Base-by-base conservation (phyloP, 176 grass and related monocot species). In the Musa itinerans region DNA sequence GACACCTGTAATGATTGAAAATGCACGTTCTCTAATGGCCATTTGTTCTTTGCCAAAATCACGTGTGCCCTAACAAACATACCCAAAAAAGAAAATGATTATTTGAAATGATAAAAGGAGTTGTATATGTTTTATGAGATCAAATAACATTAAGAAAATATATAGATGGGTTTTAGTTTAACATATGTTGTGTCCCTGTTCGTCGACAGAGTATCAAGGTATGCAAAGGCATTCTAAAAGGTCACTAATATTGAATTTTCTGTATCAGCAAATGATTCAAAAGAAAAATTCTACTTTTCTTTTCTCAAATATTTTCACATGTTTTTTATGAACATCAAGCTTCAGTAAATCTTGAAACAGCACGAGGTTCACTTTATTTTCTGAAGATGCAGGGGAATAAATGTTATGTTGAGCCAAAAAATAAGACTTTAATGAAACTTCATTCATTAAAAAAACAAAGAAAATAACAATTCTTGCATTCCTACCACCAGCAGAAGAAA, bases 11-110 rank as follows among this genome's bases (percentile, higher is more conserved):
- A 99, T 99, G 74, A 89, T 99, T 63, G 95, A 81, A 83, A 99
- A 99, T 29, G 95, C 90, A 26, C 81, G 88, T 77, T 94, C 90
- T 84, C 95, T 89, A 67, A 99, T 92, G 1, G 95, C 83, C 95
- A 99, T 99, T 91, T 99, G 86, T 64, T 99, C 81, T 80, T 90
- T 90, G 29, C 87, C 90, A 65, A 99, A 99, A 90, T 94, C 95
- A 29, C 95, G 90, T 54, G 95, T 99, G 21, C 95, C 95, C 95
- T 99, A 72, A 21, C 3, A 68, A 50, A 22, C 68, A 70, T 50
- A 50, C 25, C n/a, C 24, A 43, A 21, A 20, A 53, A 19, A 27
- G 26, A 21, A 53, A 54, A 79, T 13, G 7, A 26, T 54, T 52
- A 27, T 24, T 10, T 64, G 63, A 53, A 63, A 84, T 53, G 24